Evolutionary conservation across 2,329 filamentous ascomycete genomes (phyloP), one percentile per base, ranked within the genome.

Genomic region (Aspergillus ibericus): DNA sequence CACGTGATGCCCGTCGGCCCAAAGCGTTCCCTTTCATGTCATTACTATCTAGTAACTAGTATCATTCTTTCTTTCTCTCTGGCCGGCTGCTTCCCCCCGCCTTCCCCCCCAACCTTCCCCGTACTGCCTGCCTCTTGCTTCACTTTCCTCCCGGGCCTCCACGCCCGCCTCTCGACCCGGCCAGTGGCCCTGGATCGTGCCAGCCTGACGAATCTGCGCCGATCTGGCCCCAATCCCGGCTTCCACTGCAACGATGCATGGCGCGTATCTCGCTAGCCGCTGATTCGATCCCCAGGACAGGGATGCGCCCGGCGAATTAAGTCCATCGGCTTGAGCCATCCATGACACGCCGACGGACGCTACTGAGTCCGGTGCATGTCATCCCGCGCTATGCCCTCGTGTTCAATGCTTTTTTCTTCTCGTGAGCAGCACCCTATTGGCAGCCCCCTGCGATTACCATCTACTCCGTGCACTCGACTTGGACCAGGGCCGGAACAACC

Each of bases 1-100:
- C 59, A 60, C 59, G 59, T 60, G 59, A 60, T 53, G 22, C 15
- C 55, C 51, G 32, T 50, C 29, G 40, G 55, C 55, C 59, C 49
- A 58, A 60, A 42, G 12, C 40, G 18, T 49, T 15, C 32, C 46
- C 55, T 38, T 20, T 27, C 46, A n/a, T n/a, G n/a, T n/a, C n/a
- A n/a, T n/a, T n/a, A n/a, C n/a, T n/a, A n/a, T n/a, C n/a, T n/a
- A n/a, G n/a, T n/a, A n/a, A n/a, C n/a, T n/a, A n/a, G n/a, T n/a
- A n/a, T n/a, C n/a, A n/a, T 34, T 48, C 57, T 54, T 46, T 47
- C 42, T 42, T 16, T 36, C 29, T n/a, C n/a, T n/a, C n/a, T n/a
- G n/a, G n/a, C n/a, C n/a, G n/a, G n/a, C 29, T n/a, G 2, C 10
- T 5, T 53, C n/a, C 35, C 25, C n/a, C 29, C 15, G 27, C 4